Conservation (phyloP, 106 monocot genomes). For the Posidonia australis region DNA sequence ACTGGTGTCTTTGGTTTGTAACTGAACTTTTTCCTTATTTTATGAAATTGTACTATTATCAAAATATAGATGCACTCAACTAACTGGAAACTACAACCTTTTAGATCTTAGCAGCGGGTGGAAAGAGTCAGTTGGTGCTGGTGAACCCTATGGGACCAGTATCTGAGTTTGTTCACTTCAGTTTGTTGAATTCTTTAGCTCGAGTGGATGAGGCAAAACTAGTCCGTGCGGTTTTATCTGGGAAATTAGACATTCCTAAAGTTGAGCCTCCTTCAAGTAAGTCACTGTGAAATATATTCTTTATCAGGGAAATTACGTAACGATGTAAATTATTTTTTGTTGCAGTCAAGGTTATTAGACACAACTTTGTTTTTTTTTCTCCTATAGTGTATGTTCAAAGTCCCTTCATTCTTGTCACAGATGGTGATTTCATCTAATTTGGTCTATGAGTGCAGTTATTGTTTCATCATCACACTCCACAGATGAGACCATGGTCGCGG, state of each 20-base stretch:
- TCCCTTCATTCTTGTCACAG: background rate
- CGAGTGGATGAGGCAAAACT: conserved; percentile 56
- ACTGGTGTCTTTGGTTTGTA: too few species aligned
- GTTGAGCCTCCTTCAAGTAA: conserved; percentile 52
- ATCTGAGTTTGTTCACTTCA: conserved; percentile 26
- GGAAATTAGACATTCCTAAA: conserved; percentile 42
- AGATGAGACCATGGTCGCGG: conserved; percentile 89
- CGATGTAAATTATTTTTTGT: background rate
- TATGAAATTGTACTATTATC: background rate
- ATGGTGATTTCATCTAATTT: background rate
- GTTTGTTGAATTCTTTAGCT: conserved; percentile 34
- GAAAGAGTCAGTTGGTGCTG: conserved; percentile 28
- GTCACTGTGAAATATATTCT: conserved; percentile 6
- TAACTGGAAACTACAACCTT: conserved; percentile 1
- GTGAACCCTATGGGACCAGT: conserved; percentile 45
- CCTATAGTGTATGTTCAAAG: background rate
- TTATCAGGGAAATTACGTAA: background rate
- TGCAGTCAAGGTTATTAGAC: background rate
- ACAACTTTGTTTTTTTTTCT: background rate
- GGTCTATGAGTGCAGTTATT: conserved; percentile 34
- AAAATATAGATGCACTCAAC: background rate
- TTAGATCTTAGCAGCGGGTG: conserved; percentile 47
- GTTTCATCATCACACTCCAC: conserved; percentile 84
- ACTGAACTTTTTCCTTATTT: too few species aligned
- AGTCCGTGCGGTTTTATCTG: conserved; percentile 62